Base-by-base conservation (phyloP, 768 basidiomycete species). In the Postia placenta region DNA sequence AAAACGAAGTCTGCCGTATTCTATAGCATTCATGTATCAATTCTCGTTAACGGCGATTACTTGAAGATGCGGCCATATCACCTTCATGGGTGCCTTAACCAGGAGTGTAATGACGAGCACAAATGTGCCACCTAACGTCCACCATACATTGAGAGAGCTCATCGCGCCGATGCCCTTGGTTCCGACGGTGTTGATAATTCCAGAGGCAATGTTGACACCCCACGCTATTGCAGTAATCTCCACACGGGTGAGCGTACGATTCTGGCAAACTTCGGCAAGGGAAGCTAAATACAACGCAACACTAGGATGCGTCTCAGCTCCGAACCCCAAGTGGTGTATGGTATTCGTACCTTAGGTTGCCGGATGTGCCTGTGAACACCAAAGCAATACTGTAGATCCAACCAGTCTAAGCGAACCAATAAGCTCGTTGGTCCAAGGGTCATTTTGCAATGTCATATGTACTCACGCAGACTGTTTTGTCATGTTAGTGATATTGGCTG, bases 301-400 rank as follows among this genome's bases (percentile, higher is more conserved):
- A 45, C 77, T 78, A 43, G 4, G 5, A 19, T 37, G 9, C 24
- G 46, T 26, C 7, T n/a, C n/a, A 35, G 9, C 11, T 9, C 33
- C 40, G 19, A 11, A 41, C 15, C 40, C 9, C 19, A 11, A 25
- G 11, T 47, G 6, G 37, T 37, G 35, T 39, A 6, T 42, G 19
- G 9, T 7, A 11, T 23, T n/a, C n/a, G n/a, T n/a, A 72, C 77
- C 75, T 78, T 22, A 79, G 63, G 50, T 80, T 80, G 15, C 78
- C 78, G 0, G 79, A 78, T 9, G 78, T 79, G 11, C 79, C 79
- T 1, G 79, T 80, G 54, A 80, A 74, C 19, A 73, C 69, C 78
- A 81, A 74, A 2, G 79, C 76, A 30, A 79, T 75, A n/a, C 79
- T 72, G 54, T 80, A 80, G 20, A 79, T 72, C 75, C 77, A 79